Evolutionary conservation across 2,329 filamentous ascomycete species (phyloP), one percentile per base, ranked within the genome.

Genomic region (Apiospora rasikravindrae): DNA sequence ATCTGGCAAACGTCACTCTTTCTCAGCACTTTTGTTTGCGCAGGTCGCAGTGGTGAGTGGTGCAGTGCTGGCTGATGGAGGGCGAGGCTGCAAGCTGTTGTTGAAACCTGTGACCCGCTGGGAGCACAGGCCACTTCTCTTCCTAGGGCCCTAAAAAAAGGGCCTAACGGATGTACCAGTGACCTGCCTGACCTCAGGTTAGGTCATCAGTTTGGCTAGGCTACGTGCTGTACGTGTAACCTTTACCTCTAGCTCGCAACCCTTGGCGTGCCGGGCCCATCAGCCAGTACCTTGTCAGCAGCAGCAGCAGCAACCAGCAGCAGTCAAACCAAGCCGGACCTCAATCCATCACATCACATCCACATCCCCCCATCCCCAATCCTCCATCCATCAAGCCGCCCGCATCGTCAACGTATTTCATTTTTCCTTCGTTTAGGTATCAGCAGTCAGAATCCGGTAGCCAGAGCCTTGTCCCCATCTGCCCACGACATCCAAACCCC

Each of bases 1-100:
- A 64, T 64, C n/a, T n/a, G 19, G 57, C 57, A 40, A 64, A 64
- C 57, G 57, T 64, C 57, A 64, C 57, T 64, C 57, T 64, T 61
- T 61, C 57, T 64, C 57, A 64, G 57, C 29, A 24, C n/a, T 47
- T 47, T 49, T 6, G 19, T 47, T 47, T 47, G 16, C 44, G 19
- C 44, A 47, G 5, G 16, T 22, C 7, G n/a, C n/a, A n/a, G n/a
- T n/a, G n/a, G n/a, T n/a, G n/a, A n/a, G n/a, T n/a, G 49, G 14
- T 3, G 33, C 40, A 42, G 40, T 42, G 40, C 10, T 29, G 7
- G 53, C 53, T 33, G 53, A 61, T 64, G 40, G 57, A 64, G 19
- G 53, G 22, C 57, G 33, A 64, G 57, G 57, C 57, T 64, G 57
- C n/a, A n/a, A n/a, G n/a, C 16, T 24, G 49, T 22, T 47, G n/a